A percentile compares a stretch with the other conserved stretches of the same genome.
Conservation (phyloP, 1,284 basidiomycete genomes). For the Porphyrellus sp. region DNA sequence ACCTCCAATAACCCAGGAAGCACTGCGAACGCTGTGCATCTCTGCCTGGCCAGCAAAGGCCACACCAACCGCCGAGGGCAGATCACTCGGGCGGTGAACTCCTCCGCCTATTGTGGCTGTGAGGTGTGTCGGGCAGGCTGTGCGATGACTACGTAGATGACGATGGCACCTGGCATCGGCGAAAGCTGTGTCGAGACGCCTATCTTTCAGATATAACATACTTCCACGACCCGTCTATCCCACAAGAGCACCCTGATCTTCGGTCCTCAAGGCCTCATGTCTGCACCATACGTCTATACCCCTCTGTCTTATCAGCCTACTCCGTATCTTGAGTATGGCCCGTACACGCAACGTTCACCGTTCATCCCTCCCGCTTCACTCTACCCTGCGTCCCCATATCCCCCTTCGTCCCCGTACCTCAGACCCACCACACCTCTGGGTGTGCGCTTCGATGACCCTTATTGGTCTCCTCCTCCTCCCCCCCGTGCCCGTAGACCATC, state of each 20-base stretch:
- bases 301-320: conserved; percentile 33
- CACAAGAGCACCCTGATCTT: not conserved
- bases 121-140: conserved; percentile 21
- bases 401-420: conserved; percentile 27
- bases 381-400: conserved; percentile 33
- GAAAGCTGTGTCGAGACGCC: conserved; percentile 16
- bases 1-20: not conserved
- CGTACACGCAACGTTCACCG: conserved; percentile 37
- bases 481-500: conserved; percentile 39
- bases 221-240: not conserved
- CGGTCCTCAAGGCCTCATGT: conserved; percentile 35
- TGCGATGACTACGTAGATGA: conserved; percentile 9
- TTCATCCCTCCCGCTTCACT: conserved; percentile 40
- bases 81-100: conserved; percentile 3
- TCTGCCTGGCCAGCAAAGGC: not conserved
- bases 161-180: not conserved
- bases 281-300: conserved; percentile 40
- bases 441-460: conserved; percentile 18
- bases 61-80: not conserved
- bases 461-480: conserved; percentile 20
- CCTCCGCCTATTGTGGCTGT: conserved; percentile 17
- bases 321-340: conserved; percentile 30
- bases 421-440: conserved; percentile 25
- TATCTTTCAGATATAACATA: conserved; percentile 25
- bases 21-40: not conserved